Conservation (phyloP, 805 yeast species). For the Wickerhamomyces chaumierensis region DNA sequence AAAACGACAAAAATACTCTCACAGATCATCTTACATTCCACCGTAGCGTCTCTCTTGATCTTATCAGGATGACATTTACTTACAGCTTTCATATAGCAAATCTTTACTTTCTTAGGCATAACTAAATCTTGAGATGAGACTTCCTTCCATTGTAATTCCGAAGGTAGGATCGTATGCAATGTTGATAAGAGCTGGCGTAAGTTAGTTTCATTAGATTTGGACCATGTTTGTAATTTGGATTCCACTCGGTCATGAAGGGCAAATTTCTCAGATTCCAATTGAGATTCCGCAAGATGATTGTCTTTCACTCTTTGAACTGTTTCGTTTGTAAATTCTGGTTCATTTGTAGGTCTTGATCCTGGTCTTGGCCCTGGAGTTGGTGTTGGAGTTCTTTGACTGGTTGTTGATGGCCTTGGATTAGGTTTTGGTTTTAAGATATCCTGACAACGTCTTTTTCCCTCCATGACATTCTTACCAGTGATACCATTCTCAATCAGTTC, state of each 20-base stretch:
- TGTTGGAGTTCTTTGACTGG: neutral
- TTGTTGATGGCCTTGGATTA: conserved; percentile 17
- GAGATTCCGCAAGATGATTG: conserved; percentile 28
- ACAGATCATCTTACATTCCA: conserved; percentile 74
- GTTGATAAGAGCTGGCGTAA: conserved; percentile 67
- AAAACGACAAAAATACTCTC: conserved; percentile 75
- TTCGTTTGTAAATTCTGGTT: neutral
- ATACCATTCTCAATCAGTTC: conserved; percentile 58
- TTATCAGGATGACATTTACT: conserved; percentile 88
- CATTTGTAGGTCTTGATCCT: neutral
- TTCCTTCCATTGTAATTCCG: conserved; percentile 53
- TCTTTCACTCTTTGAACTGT: neutral
- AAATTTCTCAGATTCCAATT: conserved; percentile 46
- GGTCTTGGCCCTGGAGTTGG: conserved; percentile 1
- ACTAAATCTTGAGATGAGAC: conserved; percentile 68
- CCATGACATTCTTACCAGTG: conserved; percentile 53
- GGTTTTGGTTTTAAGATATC: conserved; percentile 48
- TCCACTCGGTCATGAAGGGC: conserved; percentile 55
- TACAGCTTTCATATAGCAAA: conserved; percentile 80
- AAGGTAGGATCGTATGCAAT: conserved; percentile 57
- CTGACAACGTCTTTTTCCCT: conserved; percentile 73
- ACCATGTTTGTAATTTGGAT: conserved; percentile 48
- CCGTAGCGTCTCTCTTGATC: conserved; percentile 40
- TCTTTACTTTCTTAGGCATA: conserved; percentile 79
- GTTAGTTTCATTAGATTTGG: conserved; percentile 66